Conservation (phyloP, 2,329 filamentous ascomycete genomes). For the Colletotrichum sp. region DNA sequence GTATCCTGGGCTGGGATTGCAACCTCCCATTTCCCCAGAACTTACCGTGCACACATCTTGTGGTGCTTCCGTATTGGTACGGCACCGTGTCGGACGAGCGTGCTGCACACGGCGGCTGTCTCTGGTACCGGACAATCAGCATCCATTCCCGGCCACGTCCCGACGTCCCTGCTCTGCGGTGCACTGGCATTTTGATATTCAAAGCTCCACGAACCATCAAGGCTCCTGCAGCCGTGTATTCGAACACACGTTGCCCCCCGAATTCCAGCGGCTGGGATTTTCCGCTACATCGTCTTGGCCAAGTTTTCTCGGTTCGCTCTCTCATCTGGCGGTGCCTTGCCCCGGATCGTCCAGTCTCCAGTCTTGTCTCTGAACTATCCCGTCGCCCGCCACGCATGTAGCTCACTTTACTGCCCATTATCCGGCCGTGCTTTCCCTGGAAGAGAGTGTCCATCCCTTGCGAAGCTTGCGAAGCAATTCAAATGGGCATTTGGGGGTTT, state of each 20-base stretch:
- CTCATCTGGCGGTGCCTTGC: not conserved
- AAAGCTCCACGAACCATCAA: not conserved
- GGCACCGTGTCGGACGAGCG: not conserved
- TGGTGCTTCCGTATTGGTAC: not conserved
- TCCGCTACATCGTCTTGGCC: not conserved
- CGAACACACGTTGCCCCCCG: not conserved
- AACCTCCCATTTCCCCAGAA: not conserved
- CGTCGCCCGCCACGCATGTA: not conserved
- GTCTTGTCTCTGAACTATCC: not conserved
- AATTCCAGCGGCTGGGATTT: not conserved
- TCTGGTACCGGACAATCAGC: not conserved
- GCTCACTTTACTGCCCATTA: not conserved
- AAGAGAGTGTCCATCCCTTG: not conserved
- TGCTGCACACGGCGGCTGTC: not conserved
- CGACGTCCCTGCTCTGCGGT: not conserved
- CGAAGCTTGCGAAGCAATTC: not conserved
- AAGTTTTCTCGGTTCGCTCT: not conserved
- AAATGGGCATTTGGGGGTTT: not conserved
- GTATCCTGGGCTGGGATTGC: not conserved
- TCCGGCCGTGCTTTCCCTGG: not conserved
- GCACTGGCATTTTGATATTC: conserved; percentile 2
- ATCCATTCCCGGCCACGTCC: not conserved
- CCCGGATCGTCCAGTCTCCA: conserved; percentile 1
- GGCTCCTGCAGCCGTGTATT: not conserved
- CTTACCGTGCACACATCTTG: not conserved